Evolutionary conservation across 192 early-diverging fungal genomes (phyloP).

Genomic region (Coemansia sp.): DNA sequence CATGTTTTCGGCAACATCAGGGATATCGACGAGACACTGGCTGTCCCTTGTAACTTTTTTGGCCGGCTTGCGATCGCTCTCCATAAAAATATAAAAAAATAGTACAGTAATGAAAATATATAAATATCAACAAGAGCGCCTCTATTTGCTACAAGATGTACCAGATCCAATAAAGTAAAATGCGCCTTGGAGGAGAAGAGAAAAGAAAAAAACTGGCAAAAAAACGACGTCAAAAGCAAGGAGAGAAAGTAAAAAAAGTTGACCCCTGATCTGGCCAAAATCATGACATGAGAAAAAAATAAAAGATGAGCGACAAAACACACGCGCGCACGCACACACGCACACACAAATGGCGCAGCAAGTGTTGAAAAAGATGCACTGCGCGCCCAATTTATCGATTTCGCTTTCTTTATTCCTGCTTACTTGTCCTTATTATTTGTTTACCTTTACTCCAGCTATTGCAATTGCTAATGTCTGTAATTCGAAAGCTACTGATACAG

Average conservation of each 20-base stretch:
- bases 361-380: too few species aligned
- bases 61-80: background rate
- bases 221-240: background rate
- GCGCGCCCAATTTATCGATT: too few species aligned
- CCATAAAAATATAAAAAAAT: background rate
- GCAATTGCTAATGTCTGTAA: conserved; percentile 53
- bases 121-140: background rate
- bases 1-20: background rate
- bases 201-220: background rate
- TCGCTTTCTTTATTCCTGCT: background rate
- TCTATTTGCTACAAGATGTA: too few species aligned
- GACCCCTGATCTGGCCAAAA: background rate
- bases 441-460: background rate
- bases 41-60: background rate
- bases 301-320: background rate
- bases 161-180: background rate
- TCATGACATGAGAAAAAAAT: background rate
- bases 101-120: background rate
- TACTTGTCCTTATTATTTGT: background rate
- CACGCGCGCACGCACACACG: too few species aligned
- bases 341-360: conserved; percentile 1
- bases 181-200: background rate
- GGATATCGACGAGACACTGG: conserved; percentile 1
- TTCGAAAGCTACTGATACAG: conserved; percentile 71
- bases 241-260: background rate